Conservation (phyloP, 1,284 basidiomycete species). For the Boletus nobilissimus region DNA sequence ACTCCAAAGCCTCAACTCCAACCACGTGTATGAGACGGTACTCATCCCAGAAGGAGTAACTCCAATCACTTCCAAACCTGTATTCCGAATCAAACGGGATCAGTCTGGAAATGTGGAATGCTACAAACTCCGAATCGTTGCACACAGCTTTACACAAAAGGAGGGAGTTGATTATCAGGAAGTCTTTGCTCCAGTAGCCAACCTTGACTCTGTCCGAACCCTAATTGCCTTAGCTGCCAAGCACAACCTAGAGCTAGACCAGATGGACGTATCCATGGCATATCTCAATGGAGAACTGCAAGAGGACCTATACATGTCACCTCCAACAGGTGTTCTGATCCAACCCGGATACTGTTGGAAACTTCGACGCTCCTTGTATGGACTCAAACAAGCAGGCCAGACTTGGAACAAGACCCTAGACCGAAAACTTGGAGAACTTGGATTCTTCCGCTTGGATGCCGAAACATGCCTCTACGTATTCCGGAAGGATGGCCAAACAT, state of each 20-base stretch:
- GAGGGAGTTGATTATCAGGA: neutral
- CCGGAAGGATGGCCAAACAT: neutral
- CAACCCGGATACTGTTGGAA: conserved; percentile 5
- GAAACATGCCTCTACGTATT: neutral
- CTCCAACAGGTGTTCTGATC: neutral
- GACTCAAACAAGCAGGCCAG: neutral
- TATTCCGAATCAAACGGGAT: neutral
- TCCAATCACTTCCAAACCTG: neutral
- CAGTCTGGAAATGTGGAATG: neutral
- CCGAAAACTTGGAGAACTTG: neutral
- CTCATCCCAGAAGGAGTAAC: no score
- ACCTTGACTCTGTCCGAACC: neutral
- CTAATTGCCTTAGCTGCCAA: neutral
- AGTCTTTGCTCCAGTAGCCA: neutral
- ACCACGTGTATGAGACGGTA: neutral
- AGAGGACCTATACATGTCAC: neutral
- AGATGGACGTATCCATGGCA: neutral
- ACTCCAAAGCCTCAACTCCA: no score
- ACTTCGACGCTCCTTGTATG: neutral
- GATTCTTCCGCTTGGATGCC: neutral
- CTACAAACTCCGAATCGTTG: neutral
- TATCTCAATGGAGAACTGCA: neutral
- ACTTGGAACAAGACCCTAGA: neutral
- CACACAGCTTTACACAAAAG: neutral
- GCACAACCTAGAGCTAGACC: neutral